Evolutionary conservation across 129 eudicot genomes (phyloP).

Genomic region (Centella asiatica): DNA sequence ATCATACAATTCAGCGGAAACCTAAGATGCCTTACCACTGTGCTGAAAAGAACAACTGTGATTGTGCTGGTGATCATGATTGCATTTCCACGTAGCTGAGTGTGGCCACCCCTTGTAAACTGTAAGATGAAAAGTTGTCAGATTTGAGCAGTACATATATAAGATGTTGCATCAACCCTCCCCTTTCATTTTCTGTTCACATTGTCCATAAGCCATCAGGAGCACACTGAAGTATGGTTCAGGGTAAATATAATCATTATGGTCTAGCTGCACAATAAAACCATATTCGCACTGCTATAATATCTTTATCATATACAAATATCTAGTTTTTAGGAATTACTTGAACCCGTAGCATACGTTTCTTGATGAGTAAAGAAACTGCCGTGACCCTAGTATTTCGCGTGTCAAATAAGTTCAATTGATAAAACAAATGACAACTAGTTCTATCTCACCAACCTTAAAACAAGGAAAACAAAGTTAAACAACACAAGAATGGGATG

Average conservation of each 20-base stretch:
- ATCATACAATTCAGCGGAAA: neutral
- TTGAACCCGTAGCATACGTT: neutral
- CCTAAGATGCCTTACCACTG: slow-evolving; percentile 57
- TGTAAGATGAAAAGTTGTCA: slow-evolving; percentile 30
- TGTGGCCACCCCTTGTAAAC: slow-evolving; percentile 68
- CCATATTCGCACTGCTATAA: too few species aligned
- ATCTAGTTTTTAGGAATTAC: too few species aligned
- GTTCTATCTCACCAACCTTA: too few species aligned
- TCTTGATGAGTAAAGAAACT: neutral
- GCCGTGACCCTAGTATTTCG: neutral
- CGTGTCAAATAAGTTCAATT: neutral
- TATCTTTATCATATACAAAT: too few species aligned
- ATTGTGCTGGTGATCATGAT: slow-evolving; percentile 91
- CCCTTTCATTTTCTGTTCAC: neutral
- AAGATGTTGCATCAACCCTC: neutral
- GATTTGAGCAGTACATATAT: neutral
- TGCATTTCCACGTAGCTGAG: slow-evolving; percentile 53
- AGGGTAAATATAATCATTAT: too few species aligned
- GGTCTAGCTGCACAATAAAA: too few species aligned
- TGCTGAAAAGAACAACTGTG: slow-evolving; percentile 84
- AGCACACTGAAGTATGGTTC: too few species aligned
- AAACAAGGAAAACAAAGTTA: too few species aligned
- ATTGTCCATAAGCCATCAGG: neutral
- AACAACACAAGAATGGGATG: too few species aligned
- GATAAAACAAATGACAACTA: too few species aligned